Base-by-base conservation (phyloP, 2,329 filamentous ascomycete genomes). In the Pyricularia pennisetigena region DNA sequence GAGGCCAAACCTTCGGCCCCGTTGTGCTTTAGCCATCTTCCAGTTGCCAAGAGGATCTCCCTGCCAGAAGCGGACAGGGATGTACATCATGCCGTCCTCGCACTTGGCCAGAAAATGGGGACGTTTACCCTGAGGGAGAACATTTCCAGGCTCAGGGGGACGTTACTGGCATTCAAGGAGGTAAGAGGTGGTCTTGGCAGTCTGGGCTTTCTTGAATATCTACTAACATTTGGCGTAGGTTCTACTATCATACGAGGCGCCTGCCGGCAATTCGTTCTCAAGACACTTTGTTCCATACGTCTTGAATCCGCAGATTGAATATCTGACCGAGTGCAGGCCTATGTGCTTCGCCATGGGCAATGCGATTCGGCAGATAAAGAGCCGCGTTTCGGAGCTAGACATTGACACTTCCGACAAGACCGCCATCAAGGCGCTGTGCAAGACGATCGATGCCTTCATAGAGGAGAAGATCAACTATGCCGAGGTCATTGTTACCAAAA, bases 281-380 rank as follows among this genome's bases (percentile, higher is more conserved):
- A 90, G 95, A 41, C 94, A 99, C 81, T 89, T 99, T 74, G 95
- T 93, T 35, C 91, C 92, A 12, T 93, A 98, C 78, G 89, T 93
- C 71, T 88, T 99, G 69, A 95, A 93, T 74, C 92, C 94, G 54
- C 95, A 99, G 79, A 97, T 99, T 75, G 93, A 96, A 72, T 97
- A 96, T 76, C 86, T 99, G 70, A 92, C 92, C 70, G 93, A 93
- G 72, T 97, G 94, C 75, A 89, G 95, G n/a, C 94, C 95, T 41
- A 91, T 99, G 80, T 96, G 92, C 72, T 95, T 97, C 79, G 93
- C 92, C 70, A 97, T 98, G 89, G 95, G 95, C 70, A 99, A 98
- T 77, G 93, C 93, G 49, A 97, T 99, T 76, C 88, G 95, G 68
- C 94, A 93, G 84, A 85, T 99, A 66, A 99, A 99, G 82, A 87